Evolutionary conservation across 768 basidiomycete species (phyloP).

Genomic region (Dioszegia crocea): DNA sequence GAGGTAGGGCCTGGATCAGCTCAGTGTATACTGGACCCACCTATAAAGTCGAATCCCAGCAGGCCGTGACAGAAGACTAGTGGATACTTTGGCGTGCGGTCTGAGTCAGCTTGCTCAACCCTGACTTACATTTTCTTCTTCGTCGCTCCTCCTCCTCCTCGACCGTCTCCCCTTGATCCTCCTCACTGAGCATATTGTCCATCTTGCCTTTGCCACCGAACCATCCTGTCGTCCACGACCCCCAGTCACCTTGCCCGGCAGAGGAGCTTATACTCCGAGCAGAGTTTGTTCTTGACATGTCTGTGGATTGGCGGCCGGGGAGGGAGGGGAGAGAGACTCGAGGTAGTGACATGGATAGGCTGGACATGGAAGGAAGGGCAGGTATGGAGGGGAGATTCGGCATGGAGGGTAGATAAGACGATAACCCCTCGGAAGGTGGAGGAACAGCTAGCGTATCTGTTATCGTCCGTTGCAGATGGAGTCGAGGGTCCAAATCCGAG

Average conservation of each 20-base stretch:
- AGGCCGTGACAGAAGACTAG: constrained; percentile 94
- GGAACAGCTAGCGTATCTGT: constrained; percentile 20
- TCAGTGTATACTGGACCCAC: constrained; percentile 8
- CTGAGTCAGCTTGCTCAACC: constrained; percentile 50
- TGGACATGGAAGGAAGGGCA: background rate
- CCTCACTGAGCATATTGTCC: constrained; percentile 55
- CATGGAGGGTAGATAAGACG: constrained; percentile 7
- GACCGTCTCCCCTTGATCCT: constrained; percentile 57
- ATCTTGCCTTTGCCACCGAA: constrained; percentile 53
- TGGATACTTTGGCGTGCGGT: constrained; percentile 73
- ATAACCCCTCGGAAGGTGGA: background rate
- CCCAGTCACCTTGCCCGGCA: constrained; percentile 28
- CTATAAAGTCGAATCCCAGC: constrained; percentile 53
- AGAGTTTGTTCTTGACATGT: constrained; percentile 1
- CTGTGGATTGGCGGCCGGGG: constrained; percentile 2
- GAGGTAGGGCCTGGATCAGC: constrained; percentile 41
- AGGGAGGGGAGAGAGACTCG: background rate
- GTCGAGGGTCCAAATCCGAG: constrained; percentile 18
- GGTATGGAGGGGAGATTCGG: constrained; percentile 1
- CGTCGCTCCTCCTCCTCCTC: constrained; percentile 55
- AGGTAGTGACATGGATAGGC: background rate
- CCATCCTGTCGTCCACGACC: constrained; percentile 31
- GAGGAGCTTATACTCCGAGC: constrained; percentile 24
- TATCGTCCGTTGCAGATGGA: constrained; percentile 42
- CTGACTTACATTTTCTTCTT: constrained; percentile 60